These are phyloP conservation scores for Aureobasidium sp. DNA, from an alignment of 2,329 filamentous ascomycete species.

Conservation along the genomic window DNA sequence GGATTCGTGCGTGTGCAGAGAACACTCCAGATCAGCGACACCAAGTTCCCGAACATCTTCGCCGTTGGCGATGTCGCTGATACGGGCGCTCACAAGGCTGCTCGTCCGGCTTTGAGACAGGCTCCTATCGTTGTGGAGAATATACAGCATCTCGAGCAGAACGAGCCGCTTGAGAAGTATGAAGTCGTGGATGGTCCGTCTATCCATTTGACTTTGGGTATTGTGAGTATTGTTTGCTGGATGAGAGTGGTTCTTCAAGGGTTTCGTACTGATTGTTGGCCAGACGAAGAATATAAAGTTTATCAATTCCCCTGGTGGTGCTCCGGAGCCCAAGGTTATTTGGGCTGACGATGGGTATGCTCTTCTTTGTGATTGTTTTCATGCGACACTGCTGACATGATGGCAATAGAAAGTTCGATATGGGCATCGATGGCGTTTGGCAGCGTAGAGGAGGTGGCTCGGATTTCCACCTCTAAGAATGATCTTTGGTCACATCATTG, in stretches of 20 bases:
- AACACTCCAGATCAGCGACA: constrained; percentile 51
- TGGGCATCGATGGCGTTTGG: constrained; percentile 18
- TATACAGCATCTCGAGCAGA: constrained; percentile 41
- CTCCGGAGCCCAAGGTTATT: constrained; percentile 13
- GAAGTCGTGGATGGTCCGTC: constrained; percentile 1
- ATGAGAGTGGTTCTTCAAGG: background rate
- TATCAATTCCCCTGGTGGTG: constrained; percentile 12
- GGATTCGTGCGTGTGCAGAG: constrained; percentile 41
- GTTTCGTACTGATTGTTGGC: background rate
- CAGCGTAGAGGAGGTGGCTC: constrained; percentile 16
- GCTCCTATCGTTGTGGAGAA: constrained; percentile 49
- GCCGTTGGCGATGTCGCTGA: constrained; percentile 59
- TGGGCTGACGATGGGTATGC: constrained; percentile 17
- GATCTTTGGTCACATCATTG: background rate
- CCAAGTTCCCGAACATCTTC: constrained; percentile 47
- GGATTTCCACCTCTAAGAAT: background rate
- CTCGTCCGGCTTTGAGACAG: constrained; percentile 49
- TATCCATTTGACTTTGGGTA: constrained; percentile 14
- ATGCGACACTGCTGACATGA: background rate
- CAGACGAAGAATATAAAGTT: constrained; percentile 18
- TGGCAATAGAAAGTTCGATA: constrained; percentile 8
- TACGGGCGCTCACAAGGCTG: constrained; percentile 45
- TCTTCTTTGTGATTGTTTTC: background rate
- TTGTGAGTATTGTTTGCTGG: background rate
- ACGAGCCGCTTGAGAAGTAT: constrained; percentile 12